Evolutionary conservation across 2,329 filamentous ascomycete genomes (phyloP).

Genomic region (Allantophomopsis cytisporea): DNA sequence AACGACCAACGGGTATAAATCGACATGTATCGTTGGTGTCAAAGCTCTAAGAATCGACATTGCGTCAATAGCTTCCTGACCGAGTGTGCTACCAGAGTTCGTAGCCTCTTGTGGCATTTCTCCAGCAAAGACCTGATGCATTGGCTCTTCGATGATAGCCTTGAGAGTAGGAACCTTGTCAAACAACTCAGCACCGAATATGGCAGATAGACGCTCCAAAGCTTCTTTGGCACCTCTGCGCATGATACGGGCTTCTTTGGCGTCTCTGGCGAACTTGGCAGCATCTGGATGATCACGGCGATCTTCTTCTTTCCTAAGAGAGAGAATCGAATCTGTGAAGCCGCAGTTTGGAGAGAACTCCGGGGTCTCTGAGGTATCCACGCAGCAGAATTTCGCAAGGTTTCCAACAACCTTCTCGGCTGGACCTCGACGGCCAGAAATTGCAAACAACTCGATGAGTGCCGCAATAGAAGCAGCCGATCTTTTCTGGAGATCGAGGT

Average conservation of each 20-base stretch:
- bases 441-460: conserved; percentile 77
- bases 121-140: conserved; percentile 59
- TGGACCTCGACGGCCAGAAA: conserved; percentile 65
- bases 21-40: conserved; percentile 72
- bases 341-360: conserved; percentile 77
- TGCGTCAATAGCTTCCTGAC: conserved; percentile 87
- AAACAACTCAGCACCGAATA: conserved; percentile 67
- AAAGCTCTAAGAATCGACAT: conserved; percentile 86
- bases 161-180: conserved; percentile 74
- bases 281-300: conserved; percentile 85
- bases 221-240: conserved; percentile 89
- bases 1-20: conserved; percentile 69
- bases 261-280: conserved; percentile 78
- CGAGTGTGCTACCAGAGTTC: conserved; percentile 61
- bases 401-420: conserved; percentile 95
- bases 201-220: conserved; percentile 70
- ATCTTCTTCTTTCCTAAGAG: conserved; percentile 94
- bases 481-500: conserved; percentile 71
- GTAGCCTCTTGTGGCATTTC: conserved; percentile 60
- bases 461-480: conserved; percentile 75
- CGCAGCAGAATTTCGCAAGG: conserved; percentile 91
- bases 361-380: conserved; percentile 93
- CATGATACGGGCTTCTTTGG: conserved; percentile 78
- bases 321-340: conserved; percentile 72
- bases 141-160: conserved; percentile 67